Percentiles rank a stretch among this genome's conserved stretches.
Conservation (phyloP, 768 basidiomycete species). For the Kwoniella dendrophila region DNA sequence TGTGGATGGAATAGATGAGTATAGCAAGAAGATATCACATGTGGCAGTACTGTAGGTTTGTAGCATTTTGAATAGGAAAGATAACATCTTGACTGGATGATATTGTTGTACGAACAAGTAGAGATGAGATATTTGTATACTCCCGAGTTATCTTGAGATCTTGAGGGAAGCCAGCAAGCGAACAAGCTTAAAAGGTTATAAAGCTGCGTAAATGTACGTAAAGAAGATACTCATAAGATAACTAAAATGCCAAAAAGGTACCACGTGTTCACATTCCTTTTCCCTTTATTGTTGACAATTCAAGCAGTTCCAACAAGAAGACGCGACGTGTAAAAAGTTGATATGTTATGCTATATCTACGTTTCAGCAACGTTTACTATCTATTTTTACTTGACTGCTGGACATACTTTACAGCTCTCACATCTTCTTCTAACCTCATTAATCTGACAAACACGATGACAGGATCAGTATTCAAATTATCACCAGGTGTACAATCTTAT, state of each 20-base stretch:
- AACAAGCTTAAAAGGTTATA: not conserved
- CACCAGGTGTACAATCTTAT: constrained; percentile 83
- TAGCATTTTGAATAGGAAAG: too few relatives aligned
- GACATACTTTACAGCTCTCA: not conserved
- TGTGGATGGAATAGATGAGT: not conserved
- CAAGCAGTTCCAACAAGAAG: too few relatives aligned
- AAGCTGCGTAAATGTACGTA: too few relatives aligned
- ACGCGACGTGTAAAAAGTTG: too few relatives aligned
- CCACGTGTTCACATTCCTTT: not conserved
- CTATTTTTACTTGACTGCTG: too few relatives aligned
- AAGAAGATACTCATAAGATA: too few relatives aligned
- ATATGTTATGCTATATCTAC: too few relatives aligned
- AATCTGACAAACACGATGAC: not conserved
- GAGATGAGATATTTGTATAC: not conserved
- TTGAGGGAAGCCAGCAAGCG: not conserved
- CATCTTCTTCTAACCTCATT: not conserved
- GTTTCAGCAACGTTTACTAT: too few relatives aligned
- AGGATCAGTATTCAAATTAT: constrained; percentile 68
- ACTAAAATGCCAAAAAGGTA: not conserved
- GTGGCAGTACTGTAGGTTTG: too few relatives aligned
- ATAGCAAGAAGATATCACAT: too few relatives aligned
- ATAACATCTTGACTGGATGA: too few relatives aligned
- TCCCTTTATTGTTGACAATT: too few relatives aligned
- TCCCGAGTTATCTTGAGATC: not conserved
- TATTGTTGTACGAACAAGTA: not conserved